A percentile compares a stretch with the other conserved stretches of the same genome.
phyloP scores from a whole-genome alignment of 1,139 yeast species.

The Yamadazyma dushanensis region DNA sequence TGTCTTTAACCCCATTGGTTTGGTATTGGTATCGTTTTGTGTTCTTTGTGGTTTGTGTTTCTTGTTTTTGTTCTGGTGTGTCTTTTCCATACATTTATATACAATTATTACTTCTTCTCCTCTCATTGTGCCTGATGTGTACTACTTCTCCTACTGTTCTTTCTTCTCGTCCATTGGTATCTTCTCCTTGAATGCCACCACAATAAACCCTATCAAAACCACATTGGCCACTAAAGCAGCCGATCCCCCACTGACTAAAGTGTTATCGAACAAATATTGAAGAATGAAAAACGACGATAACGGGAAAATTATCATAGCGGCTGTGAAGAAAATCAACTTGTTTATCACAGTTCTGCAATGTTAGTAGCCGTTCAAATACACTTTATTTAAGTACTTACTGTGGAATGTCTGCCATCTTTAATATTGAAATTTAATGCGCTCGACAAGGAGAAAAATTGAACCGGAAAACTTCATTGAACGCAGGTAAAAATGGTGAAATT shows the following conservation, averaged over 20 bases:
- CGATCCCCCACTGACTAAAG: constrained; percentile 81
- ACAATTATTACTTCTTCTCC: too few species aligned
- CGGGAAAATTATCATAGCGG: constrained; percentile 84
- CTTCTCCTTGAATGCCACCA: constrained; percentile 86
- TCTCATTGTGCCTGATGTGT: too few species aligned
- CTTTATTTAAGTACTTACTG: constrained; percentile 9
- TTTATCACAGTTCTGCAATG: constrained; percentile 54
- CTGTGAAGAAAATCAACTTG: constrained; percentile 83
- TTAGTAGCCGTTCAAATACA: constrained; percentile 44
- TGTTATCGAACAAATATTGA: constrained; percentile 56
- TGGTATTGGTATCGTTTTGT: too few species aligned
- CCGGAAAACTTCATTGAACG: constrained; percentile 1
- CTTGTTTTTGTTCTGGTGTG: too few species aligned
- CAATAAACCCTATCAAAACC: constrained; percentile 81
- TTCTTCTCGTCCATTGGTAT: constrained; percentile 35
- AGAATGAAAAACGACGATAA: constrained; percentile 66
- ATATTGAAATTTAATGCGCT: constrained; percentile 5
- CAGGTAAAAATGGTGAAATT: constrained; percentile 1
- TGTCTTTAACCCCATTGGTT: too few species aligned
- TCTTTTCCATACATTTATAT: too few species aligned
- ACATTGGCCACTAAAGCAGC: constrained; percentile 89
- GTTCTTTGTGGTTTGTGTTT: too few species aligned
- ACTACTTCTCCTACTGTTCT: constrained; percentile 7
- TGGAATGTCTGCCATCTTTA: constrained; percentile 17
- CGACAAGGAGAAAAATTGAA: constrained; percentile 6